Base-by-base conservation (phyloP, 2,329 filamentous ascomycete species). In the Colletotrichum sp. region DNA sequence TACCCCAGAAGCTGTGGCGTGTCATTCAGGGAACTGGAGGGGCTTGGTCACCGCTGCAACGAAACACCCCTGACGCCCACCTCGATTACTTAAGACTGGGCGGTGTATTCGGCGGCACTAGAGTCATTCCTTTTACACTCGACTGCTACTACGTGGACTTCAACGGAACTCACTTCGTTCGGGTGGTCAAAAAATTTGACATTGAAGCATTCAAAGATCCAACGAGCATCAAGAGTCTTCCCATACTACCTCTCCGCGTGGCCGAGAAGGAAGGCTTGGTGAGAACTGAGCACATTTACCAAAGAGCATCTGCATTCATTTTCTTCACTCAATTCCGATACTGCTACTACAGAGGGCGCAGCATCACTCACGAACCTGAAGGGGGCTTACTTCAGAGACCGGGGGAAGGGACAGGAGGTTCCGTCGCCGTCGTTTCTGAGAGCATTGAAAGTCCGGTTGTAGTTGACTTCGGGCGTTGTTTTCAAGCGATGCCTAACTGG, bases 141-240 rank as follows among this genome's bases (percentile, higher is more conserved):
- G 60, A 72, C 16, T 72, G 69, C 18, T 72, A 66, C 15, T 57
- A 72, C 6, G 2, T 72, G 16, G 61, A 72, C 61, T 72, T 66
- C 5, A 15, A 72, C 6, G 69, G 69, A 13, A 59, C 16, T 7
- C 30, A 48, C 7, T 72, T 59, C 13, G 61, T 72, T 16, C 43
- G 69, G 3, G 69, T 66, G 1, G 8, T 72, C 3, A 59, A 26
- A 7, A 18, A 13, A 2, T 72, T 72, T 10, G 2, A 32, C 9
- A 59, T 72, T 1, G 60, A 65, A 1, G 48, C n/a, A 5, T 66
- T 66, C 24, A 57, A 65, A 3, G 69, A 59, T 4, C 12, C 15
- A 1, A 7, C 32, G 0, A 39, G 21, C 10, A 7, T 71, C 13
- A 28, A 43, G 8, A 10, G 32, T 6, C 61, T 72, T 7, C 9